phyloP scores from a whole-genome alignment of 495 filamentous ascomycete species.

The Xylaria scruposa region DNA sequence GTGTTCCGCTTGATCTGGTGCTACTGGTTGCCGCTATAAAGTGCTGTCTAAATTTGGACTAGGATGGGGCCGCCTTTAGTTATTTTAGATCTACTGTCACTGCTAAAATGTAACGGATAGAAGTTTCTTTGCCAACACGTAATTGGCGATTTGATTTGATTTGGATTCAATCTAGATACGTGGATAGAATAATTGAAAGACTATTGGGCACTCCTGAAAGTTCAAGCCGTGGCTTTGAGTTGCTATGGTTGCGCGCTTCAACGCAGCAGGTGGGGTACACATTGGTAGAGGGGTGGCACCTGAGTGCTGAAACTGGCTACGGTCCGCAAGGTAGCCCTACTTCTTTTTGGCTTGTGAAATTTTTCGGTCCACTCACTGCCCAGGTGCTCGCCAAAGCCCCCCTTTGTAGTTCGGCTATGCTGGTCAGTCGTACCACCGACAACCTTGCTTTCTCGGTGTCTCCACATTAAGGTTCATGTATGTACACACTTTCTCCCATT shows the following conservation, averaged over 20 bases:
- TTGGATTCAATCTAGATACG: no score
- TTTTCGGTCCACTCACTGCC: background rate
- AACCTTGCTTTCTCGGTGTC: background rate
- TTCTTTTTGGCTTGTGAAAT: conserved; percentile 18
- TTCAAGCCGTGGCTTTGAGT: background rate
- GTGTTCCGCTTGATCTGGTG: conserved; percentile 1
- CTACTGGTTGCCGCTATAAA: conserved; percentile 13
- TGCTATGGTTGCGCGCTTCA: background rate
- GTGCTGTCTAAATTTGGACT: background rate
- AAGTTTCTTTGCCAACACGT: background rate
- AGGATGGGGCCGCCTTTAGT: conserved; percentile 1
- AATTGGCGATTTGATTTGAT: background rate
- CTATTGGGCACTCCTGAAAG: background rate
- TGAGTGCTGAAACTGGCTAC: conserved; percentile 17
- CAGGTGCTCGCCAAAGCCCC: background rate
- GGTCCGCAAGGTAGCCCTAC: background rate
- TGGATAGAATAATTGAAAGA: background rate
- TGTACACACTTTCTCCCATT: conserved; percentile 14
- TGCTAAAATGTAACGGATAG: background rate
- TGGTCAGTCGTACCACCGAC: background rate
- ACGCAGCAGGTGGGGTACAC: background rate
- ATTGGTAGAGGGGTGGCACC: conserved; percentile 9
- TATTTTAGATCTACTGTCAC: background rate
- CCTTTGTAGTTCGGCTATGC: background rate
- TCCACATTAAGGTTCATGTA: background rate